Evolutionary conservation across 2,329 filamentous ascomycete species (phyloP).

Genomic region (Paecilomyces fulvus): DNA sequence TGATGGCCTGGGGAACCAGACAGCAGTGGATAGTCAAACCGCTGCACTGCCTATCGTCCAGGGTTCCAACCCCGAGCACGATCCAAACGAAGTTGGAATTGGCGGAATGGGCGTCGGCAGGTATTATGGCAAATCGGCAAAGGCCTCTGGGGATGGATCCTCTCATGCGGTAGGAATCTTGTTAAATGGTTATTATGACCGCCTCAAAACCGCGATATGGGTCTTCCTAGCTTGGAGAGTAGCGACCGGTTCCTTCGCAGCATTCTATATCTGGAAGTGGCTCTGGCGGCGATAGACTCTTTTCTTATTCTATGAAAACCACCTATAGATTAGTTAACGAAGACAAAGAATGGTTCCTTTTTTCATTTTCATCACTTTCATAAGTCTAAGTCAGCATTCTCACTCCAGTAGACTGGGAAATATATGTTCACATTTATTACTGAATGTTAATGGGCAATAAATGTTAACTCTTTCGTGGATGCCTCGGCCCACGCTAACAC

Average conservation of each 20-base stretch:
- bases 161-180: slow-evolving; percentile 34
- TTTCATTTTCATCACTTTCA: neutral
- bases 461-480: neutral
- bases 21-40: slow-evolving; percentile 25
- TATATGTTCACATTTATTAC: too few relatives aligned
- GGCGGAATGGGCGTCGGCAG: slow-evolving; percentile 29
- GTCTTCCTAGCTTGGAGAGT: slow-evolving; percentile 33
- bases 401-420: too few relatives aligned
- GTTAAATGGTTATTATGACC: slow-evolving; percentile 37
- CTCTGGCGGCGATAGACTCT: slow-evolving; percentile 8
- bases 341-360: neutral
- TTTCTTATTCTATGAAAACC: neutral
- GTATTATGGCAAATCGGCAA: slow-evolving; percentile 19
- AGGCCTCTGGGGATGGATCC: slow-evolving; percentile 15
- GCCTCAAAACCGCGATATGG: slow-evolving; percentile 30
- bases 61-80: slow-evolving; percentile 10
- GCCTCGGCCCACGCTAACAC: neutral
- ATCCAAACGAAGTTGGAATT: slow-evolving; percentile 30
- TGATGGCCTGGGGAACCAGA: slow-evolving; percentile 21
- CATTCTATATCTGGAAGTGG: slow-evolving; percentile 19
- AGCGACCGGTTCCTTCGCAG: slow-evolving; percentile 20
- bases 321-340: neutral
- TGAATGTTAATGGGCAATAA: neutral
- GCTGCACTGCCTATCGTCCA: slow-evolving; percentile 21
- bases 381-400: too few relatives aligned